Conservation (phyloP, 1,284 basidiomycete species). For the Austroboletus rostrupii region DNA sequence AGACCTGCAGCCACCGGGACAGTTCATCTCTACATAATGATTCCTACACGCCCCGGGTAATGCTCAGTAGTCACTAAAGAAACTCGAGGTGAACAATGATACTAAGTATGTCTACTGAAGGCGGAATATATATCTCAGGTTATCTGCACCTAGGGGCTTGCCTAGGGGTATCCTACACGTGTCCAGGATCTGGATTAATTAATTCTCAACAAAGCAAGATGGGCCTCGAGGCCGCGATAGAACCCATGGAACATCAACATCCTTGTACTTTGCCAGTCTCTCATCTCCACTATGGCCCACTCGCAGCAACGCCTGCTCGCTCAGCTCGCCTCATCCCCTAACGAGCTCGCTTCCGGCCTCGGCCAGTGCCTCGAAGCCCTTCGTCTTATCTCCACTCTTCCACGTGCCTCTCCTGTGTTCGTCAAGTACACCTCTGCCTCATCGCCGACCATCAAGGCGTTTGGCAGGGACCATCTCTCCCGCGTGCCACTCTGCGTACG, state of each 20-base stretch:
- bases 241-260: neutral
- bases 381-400: slow-evolving; percentile 28
- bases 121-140: too few species aligned
- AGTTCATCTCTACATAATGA: too few species aligned
- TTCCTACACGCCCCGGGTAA: too few species aligned
- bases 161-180: neutral
- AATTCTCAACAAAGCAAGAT: neutral
- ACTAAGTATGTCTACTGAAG: too few species aligned
- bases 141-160: too few species aligned
- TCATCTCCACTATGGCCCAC: slow-evolving; percentile 16
- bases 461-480: slow-evolving; percentile 29
- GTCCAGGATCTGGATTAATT: neutral
- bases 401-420: slow-evolving; percentile 26
- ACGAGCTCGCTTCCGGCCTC: slow-evolving; percentile 29
- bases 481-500: slow-evolving; percentile 31
- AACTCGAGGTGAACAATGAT: too few species aligned
- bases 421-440: slow-evolving; percentile 20
- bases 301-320: slow-evolving; percentile 28
- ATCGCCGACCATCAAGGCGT: slow-evolving; percentile 25
- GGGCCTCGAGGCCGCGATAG: neutral
- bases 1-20: too few species aligned
- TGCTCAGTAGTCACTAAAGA: too few species aligned
- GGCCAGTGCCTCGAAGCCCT: slow-evolving; percentile 32
- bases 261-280: neutral
- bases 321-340: slow-evolving; percentile 30